These are phyloP conservation scores for Macadamia integrifolia DNA, from an alignment of 164 flowering plant genomes.

Conservation along the genomic window DNA sequence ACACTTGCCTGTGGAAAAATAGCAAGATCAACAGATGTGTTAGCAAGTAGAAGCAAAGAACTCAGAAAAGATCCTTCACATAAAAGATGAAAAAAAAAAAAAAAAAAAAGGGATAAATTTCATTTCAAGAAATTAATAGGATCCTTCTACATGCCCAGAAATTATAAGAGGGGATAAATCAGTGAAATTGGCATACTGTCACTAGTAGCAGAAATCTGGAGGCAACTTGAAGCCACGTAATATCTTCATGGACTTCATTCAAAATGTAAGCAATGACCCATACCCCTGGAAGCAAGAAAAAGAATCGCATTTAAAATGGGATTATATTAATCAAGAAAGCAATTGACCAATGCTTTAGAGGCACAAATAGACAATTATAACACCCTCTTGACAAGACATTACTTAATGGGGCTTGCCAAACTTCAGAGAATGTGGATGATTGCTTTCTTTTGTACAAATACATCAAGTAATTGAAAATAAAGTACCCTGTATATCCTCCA, in stretches of 20 bases:
- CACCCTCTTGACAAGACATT: background rate
- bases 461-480: background rate
- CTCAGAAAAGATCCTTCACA: background rate
- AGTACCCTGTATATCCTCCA: background rate
- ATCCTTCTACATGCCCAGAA: background rate
- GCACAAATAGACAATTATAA: background rate
- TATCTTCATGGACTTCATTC: constrained; percentile 63
- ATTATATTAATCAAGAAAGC: background rate
- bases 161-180: background rate
- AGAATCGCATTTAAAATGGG: background rate
- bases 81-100: background rate
- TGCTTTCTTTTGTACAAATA: background rate
- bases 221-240: constrained; percentile 57
- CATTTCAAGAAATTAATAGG: too few relatives aligned
- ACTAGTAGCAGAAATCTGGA: constrained; percentile 62
- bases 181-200: constrained; percentile 31
- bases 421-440: background rate
- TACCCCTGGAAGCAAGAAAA: constrained; percentile 36
- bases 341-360: background rate
- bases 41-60: constrained; percentile 8
- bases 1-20: constrained; percentile 53
- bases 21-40: constrained; percentile 7
- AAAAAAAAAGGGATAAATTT: background rate
- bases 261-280: constrained; percentile 61
- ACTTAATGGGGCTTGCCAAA: background rate